A percentile compares a stretch with the other conserved stretches of the same genome.
Conservation (phyloP, 164 flowering plant genomes). For the Litsea cubeba region DNA sequence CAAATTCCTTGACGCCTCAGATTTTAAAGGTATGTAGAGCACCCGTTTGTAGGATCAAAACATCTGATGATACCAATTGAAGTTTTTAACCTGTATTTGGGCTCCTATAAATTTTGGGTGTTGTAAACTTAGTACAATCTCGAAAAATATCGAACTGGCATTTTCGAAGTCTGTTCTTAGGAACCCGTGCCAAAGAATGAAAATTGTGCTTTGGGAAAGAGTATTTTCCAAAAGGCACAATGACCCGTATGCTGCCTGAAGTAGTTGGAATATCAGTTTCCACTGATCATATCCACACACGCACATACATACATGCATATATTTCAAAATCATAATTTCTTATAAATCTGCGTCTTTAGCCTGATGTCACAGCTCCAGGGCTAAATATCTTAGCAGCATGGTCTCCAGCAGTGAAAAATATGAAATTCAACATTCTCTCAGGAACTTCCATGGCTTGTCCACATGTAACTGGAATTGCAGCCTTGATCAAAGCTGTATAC, state of each 20-base stretch:
- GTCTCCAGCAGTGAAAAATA: constrained; percentile 59
- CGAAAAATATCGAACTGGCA: background rate
- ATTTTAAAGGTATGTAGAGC: constrained; percentile 56
- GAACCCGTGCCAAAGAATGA: background rate
- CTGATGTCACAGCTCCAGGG: constrained; percentile 80
- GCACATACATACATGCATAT: background rate
- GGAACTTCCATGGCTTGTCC: constrained; percentile 96
- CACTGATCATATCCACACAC: background rate
- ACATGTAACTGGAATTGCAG: constrained; percentile 67
- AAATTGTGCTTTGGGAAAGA: background rate
- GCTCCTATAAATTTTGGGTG: background rate
- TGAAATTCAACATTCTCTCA: constrained; percentile 65
- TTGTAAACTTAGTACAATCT: background rate
- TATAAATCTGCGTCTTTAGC: constrained; percentile 36
- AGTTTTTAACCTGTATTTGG: background rate
- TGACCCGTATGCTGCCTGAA: background rate
- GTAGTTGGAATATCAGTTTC: background rate
- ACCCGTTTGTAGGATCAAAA: background rate
- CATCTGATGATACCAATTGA: background rate
- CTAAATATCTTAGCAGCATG: constrained; percentile 83
- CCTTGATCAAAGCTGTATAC: constrained; percentile 62
- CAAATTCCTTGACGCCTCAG: constrained; percentile 62
- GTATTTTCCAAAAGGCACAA: background rate
- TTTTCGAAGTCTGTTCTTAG: too few species aligned
- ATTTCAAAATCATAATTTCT: background rate